Base-by-base conservation (phyloP, 192 early-diverging fungal genomes). In the Coemansia furcata region DNA sequence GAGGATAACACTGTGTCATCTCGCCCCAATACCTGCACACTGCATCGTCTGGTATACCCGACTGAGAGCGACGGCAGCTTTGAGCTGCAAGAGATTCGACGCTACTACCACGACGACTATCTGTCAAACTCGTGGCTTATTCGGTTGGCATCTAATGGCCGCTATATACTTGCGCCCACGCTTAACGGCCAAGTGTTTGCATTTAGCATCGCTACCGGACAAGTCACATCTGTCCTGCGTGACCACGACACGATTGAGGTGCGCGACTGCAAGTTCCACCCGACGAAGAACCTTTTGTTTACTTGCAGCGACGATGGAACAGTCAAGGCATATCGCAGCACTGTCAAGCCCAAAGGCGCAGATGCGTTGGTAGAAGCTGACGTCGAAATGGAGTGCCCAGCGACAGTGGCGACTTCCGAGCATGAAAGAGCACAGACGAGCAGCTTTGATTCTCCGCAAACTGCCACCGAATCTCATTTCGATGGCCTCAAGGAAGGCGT, bases 71-170 rank as follows among this genome's bases (percentile, higher is more conserved):
- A 88, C 23, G 92, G 89, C 50, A 73, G 76, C 60, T 98, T 97
- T 76, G 86, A 75, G 66, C 70, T 98, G 38, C 85, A 91, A 36
- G 87, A 91, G 72, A 86, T 97, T 57, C 86, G 90, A 60, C 85
- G 86, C 54, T 96, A 84, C 76, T 73, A 88, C 50, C 88, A 97
- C 75, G 89, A 90, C 47, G 87, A 92, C 86, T 97, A 90, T 65
- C 71, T 86, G 49, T 90, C 95, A 21, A 98, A 98, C 72, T 97
- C 96, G 33, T 98, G 96, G 96, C 81, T 94, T n/a, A 92, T 93
- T 40, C 94, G 94, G 37, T 85, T 98, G 32, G 72, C 92, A 0
- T 88, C 89, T 30, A 98, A 96, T 68, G 93, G 94, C 11, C 81
- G 94, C 36, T 95, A 96, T 58, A 62, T 98, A n/a, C 71, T 89